These are phyloP conservation scores for Amesomyces nigricolor DNA, from an alignment of 2,329 filamentous ascomycete genomes.

Conservation along the genomic window DNA sequence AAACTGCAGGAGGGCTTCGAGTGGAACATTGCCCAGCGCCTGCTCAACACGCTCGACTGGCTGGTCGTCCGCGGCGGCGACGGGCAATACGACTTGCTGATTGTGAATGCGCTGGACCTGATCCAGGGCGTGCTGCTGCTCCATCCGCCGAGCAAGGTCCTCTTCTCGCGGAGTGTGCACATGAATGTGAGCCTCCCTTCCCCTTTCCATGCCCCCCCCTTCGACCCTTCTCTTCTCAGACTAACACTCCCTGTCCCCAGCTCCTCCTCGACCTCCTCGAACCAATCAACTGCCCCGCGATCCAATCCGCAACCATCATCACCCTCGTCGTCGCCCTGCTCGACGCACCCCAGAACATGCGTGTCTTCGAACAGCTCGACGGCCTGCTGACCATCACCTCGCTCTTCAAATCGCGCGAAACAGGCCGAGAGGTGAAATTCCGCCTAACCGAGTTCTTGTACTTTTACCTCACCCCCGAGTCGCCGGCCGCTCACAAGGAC, in stretches of 20 bases:
- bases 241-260: slow-evolving; percentile 28
- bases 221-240: background rate
- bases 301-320: slow-evolving; percentile 84
- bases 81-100: slow-evolving; percentile 80
- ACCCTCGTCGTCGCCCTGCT: slow-evolving; percentile 86
- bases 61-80: slow-evolving; percentile 77
- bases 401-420: slow-evolving; percentile 84
- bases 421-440: slow-evolving; percentile 82
- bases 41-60: slow-evolving; percentile 80
- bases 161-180: slow-evolving; percentile 84
- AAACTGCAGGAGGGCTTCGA: slow-evolving; percentile 95
- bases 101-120: slow-evolving; percentile 79
- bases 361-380: slow-evolving; percentile 86
- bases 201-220: background rate
- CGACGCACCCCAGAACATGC: slow-evolving; percentile 79
- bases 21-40: slow-evolving; percentile 87
- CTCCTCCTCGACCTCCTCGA: slow-evolving; percentile 92
- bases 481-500: slow-evolving; percentile 51
- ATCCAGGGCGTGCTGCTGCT: slow-evolving; percentile 84
- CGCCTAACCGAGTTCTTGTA: slow-evolving; percentile 97
- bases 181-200: slow-evolving; percentile 68
- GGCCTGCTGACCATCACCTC: slow-evolving; percentile 87
- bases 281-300: slow-evolving; percentile 82
- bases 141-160: slow-evolving; percentile 79
- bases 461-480: slow-evolving; percentile 97